Conservation (phyloP, 2,329 filamentous ascomycete species). For the Cladophialophora chaetospira region DNA sequence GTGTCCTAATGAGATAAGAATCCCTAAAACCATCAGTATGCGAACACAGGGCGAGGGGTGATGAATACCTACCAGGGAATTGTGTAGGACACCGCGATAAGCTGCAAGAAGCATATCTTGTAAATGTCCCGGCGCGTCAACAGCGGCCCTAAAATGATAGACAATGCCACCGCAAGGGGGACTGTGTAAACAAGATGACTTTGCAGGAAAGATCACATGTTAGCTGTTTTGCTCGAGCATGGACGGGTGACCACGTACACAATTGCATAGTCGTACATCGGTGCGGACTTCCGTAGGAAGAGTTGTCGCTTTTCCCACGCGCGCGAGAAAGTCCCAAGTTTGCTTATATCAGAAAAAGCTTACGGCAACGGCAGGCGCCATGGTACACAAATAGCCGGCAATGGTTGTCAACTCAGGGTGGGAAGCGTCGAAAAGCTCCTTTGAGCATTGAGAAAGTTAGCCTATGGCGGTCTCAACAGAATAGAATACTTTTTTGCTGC, state of each 20-base stretch:
- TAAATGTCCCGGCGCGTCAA: slow-evolving; percentile 64
- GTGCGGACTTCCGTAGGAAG: slow-evolving; percentile 2
- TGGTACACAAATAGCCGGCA: slow-evolving; percentile 7
- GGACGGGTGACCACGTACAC: slow-evolving; percentile 51
- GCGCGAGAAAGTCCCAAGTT: background rate
- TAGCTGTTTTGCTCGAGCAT: background rate
- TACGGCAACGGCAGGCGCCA: slow-evolving; percentile 5
- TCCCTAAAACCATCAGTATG: slow-evolving; percentile 45
- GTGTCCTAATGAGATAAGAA: slow-evolving; percentile 68
- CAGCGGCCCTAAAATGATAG: slow-evolving; percentile 62
- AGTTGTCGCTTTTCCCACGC: background rate
- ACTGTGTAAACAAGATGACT: slow-evolving; percentile 70
- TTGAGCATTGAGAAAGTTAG: background rate
- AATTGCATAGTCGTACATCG: slow-evolving; percentile 57
- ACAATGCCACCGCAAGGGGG: slow-evolving; percentile 62
- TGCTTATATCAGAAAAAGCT: slow-evolving; percentile 11
- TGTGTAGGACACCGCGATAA: slow-evolving; percentile 67
- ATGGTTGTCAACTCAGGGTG: background rate
- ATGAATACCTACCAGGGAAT: slow-evolving; percentile 60
- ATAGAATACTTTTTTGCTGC: background rate
- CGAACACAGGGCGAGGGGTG: background rate
- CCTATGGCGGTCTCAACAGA: background rate
- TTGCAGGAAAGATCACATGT: slow-evolving; percentile 4
- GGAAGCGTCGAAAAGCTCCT: background rate
- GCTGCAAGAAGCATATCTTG: slow-evolving; percentile 62